Base-by-base conservation (phyloP, 2,329 filamentous ascomycete species). In the Calonectria henricotiae region DNA sequence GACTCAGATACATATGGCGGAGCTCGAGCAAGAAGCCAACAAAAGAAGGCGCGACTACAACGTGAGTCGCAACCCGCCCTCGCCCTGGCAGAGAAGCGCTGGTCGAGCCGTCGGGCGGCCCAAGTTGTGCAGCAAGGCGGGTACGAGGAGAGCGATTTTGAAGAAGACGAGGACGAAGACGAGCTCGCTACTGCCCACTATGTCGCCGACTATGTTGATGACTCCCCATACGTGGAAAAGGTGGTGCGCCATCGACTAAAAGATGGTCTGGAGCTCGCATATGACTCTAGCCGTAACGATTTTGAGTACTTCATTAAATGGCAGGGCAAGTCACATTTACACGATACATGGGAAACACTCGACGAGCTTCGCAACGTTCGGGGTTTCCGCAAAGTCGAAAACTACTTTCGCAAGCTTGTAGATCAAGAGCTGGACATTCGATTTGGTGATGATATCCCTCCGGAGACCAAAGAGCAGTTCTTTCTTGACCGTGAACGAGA, bases 281-380 rank as follows among this genome's bases (percentile, higher is more conserved):
- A 86, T 66, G 91, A 94, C 58, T 80, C 87, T 2, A 86, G 83
- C 27, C 87, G 88, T 75, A 90, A 95, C 64, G 94, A 98, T 79
- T 98, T 96, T 77, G 94, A 98, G 79, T 99, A 88, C 76, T 89
- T 92, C 82, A 95, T 99, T 83, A 99, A 99, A 85, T 99, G 97
- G 96, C 94, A 98, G 82, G 94, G 92, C 75, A 94, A 95, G 82
- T 97, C 96, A 12, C 95, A 99, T 80, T 92, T 97, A 76, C 96
- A 99, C 84, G 94, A 97, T 67, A 97, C 95, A 0, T 99, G 96
- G 96, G 95, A 98, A 82, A 92, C 91, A 0, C 92, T 92, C 69
- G 91, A 94, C 66, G 89, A 87, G 23, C 89, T 98, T 32, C 88
- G 90, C 27, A 89, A 91, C n/a, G 93, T 92, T 79, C 94, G 94